Evolutionary conservation across 257 asterid genomes (phyloP).

Genomic region (Solanum sitiens): DNA sequence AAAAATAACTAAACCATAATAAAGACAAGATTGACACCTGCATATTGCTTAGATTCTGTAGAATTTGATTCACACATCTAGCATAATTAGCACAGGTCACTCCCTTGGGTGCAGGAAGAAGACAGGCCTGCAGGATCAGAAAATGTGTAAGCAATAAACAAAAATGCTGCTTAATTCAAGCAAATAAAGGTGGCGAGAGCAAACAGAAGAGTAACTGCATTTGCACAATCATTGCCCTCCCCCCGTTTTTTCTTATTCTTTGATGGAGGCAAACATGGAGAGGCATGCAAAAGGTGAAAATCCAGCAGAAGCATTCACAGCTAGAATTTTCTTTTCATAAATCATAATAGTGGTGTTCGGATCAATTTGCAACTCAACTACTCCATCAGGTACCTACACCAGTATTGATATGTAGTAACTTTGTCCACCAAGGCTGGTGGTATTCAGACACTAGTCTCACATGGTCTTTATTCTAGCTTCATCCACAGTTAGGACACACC

Average conservation of each 20-base stretch:
- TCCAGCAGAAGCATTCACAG: not conserved
- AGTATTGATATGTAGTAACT: not conserved
- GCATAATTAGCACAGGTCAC: constrained; percentile 83
- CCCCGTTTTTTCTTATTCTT: not conserved
- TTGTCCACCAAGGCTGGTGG: not conserved
- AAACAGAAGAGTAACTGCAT: not conserved
- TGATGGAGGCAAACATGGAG: not conserved
- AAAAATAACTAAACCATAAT: not conserved
- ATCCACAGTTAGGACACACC: not conserved
- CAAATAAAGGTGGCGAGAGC: not conserved
- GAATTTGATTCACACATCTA: constrained; percentile 72
- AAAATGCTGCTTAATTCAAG: not conserved
- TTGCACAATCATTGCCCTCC: not conserved
- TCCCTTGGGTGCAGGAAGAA: constrained; percentile 89
- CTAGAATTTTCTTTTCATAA: not conserved
- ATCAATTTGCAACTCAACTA: not conserved
- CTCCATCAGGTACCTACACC: not conserved
- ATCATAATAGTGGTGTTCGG: not conserved
- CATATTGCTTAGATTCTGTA: constrained; percentile 72
- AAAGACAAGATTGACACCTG: constrained; percentile 41
- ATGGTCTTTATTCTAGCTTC: not conserved
- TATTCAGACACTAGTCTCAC: not conserved
- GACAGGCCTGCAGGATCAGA: constrained; percentile 61
- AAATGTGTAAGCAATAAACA: not conserved
- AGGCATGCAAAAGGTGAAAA: not conserved